A percentile compares a stretch with the other conserved stretches of the same genome.
Conservation (phyloP, 257 asterid species). For the Solanum verrucosum region DNA sequence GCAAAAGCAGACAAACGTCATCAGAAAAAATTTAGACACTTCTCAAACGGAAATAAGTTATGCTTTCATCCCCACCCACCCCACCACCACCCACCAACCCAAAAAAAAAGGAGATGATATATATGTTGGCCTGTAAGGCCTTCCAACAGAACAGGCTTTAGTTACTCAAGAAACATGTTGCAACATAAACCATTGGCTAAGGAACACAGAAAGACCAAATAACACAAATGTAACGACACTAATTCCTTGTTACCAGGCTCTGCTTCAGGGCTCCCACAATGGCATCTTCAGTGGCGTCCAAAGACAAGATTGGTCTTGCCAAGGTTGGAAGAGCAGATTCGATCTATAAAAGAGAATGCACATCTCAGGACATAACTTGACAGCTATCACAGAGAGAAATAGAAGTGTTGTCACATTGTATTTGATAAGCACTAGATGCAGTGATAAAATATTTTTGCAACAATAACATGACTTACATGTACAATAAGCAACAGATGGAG, state of each 20-base stretch:
- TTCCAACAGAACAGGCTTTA: neutral
- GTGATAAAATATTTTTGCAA: neutral
- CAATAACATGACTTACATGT: neutral
- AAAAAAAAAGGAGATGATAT: neutral
- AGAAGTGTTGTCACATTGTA: neutral
- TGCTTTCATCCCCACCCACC: neutral
- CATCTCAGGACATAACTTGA: neutral
- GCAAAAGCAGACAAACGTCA: neutral
- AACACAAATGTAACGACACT: neutral
- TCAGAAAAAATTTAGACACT: neutral
- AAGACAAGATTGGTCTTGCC: conserved; percentile 90
- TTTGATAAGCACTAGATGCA: neutral
- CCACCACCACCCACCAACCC: no score
- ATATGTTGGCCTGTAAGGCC: neutral
- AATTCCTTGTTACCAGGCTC: conserved; percentile 66
- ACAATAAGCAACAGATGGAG: neutral
- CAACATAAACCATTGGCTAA: neutral
- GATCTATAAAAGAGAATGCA: conserved; percentile 47
- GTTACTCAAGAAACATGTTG: neutral
- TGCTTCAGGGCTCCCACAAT: conserved; percentile 83
- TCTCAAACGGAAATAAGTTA: neutral
- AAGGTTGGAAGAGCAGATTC: conserved; percentile 93
- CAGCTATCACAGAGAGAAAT: neutral
- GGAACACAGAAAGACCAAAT: neutral
- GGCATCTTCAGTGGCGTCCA: conserved; percentile 94